Evolutionary conservation across 2,329 filamentous ascomycete species (phyloP).

Genomic region (Colletotrichum sp.): DNA sequence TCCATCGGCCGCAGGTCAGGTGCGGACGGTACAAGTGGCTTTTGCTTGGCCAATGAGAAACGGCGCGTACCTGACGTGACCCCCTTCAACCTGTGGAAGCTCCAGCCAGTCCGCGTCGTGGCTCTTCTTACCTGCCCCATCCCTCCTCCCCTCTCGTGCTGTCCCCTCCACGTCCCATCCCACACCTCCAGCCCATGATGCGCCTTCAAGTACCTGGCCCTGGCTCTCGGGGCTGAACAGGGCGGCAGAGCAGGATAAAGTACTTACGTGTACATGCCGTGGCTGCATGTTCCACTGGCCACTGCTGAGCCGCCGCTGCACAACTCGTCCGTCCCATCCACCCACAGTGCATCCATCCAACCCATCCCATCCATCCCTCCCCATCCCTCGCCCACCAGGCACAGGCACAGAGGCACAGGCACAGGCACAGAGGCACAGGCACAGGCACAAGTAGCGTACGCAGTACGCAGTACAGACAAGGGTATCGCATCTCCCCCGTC

Average conservation of each 20-base stretch:
- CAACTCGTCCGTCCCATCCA: neutral
- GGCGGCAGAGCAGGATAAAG: neutral
- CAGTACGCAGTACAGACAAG: neutral
- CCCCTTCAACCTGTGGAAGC: neutral
- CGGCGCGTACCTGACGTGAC: constrained; percentile 7
- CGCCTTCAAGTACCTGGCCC: neutral
- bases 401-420: neutral
- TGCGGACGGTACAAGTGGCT: constrained; percentile 14
- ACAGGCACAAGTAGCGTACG: neutral
- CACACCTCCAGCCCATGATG: neutral
- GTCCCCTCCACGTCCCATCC: neutral
- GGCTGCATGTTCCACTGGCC: neutral
- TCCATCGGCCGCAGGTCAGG: constrained; percentile 11
- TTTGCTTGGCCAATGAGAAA: neutral
- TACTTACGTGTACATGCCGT: neutral
- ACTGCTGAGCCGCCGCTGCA: constrained; percentile 11
- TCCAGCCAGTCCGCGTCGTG: neutral
- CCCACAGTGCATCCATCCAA: neutral
- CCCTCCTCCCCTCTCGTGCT: neutral
- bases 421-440: neutral
- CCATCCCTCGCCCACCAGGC: neutral
- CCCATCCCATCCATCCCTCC: neutral
- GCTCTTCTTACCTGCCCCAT: neutral
- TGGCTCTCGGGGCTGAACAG: neutral
- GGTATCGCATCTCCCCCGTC: neutral